Base-by-base conservation (phyloP, 176 grass and related monocot species). In the Paspalum notatum region DNA sequence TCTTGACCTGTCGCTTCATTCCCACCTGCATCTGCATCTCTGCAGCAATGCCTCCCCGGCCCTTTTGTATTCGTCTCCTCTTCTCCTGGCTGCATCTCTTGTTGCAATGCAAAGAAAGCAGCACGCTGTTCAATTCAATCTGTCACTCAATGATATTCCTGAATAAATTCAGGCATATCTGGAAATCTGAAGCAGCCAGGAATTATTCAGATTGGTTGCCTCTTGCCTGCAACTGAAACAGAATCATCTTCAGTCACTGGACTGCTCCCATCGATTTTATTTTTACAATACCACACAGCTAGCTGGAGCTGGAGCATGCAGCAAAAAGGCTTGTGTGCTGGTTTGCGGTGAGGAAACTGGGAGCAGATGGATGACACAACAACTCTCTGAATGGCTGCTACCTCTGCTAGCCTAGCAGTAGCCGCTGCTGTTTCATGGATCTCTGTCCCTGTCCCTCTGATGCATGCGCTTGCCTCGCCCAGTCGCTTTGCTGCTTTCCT, bases 1-100 rank as follows among this genome's bases (percentile, higher is more conserved):
- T 49, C 68, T 25, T 76, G 55, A 76, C 41, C 56, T 62, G 57
- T 62, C 74, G 22, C 57, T 61, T 77, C 74, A 76, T 61, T 62
- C 74, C 56, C 58, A 44, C 74, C 42, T 62, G 40, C 74, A 26
- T 25, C 42, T 12, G 54, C 53, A 20, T 18, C 9, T n/a, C 7
- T 8, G 53, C 53, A 18, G 54, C 9, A 9, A 21, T 5, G 5
- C 42, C 40, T 6, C 6, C 6, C 56, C 12, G n/a, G n/a, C 26
- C 57, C 21, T 60, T 60, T 60, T 60, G 57, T 60, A 60, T 60
- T 60, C 57, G 24, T 60, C 57, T n/a, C 26, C 56, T 59, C 56
- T 11, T 25, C 56, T 59, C 22, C 22, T 22, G 26, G 21, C 55
- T 58, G 20, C 9, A 3, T 56, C 2, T 15, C 20, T 18, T n/a